These are phyloP conservation scores for Taphrina betulina DNA, from an alignment of 1,139 yeast genomes.

Conservation along the genomic window DNA sequence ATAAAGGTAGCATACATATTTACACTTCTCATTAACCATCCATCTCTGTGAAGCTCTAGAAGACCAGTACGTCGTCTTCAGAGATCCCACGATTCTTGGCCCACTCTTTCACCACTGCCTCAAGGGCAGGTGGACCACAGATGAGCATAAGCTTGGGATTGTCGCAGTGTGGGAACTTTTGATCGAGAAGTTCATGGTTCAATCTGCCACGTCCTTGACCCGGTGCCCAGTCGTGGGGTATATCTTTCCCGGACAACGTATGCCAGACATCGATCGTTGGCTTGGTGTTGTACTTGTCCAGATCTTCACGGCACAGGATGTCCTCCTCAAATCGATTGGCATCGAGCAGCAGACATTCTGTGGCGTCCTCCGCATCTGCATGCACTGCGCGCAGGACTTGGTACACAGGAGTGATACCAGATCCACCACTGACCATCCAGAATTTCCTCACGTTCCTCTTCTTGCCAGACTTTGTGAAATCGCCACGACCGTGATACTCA, in stretches of 20 bases:
- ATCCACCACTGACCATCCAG: slow-evolving; percentile 80
- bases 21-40: neutral
- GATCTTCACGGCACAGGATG: slow-evolving; percentile 71
- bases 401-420: slow-evolving; percentile 69
- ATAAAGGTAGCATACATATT: neutral
- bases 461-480: slow-evolving; percentile 34
- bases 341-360: slow-evolving; percentile 74
- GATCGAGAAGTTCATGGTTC: slow-evolving; percentile 32
- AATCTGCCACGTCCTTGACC: slow-evolving; percentile 36
- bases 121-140: slow-evolving; percentile 30
- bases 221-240: slow-evolving; percentile 25
- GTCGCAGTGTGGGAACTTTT: slow-evolving; percentile 14
- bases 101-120: slow-evolving; percentile 22
- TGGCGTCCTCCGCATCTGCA: slow-evolving; percentile 74
- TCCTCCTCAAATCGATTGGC: slow-evolving; percentile 76
- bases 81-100: slow-evolving; percentile 18
- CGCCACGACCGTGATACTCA: slow-evolving; percentile 82
- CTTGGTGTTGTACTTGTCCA: slow-evolving; percentile 64
- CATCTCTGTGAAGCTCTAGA: neutral
- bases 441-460: slow-evolving; percentile 62
- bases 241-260: slow-evolving; percentile 34
- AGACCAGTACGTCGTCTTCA: slow-evolving; percentile 24
- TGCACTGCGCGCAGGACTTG: slow-evolving; percentile 73
- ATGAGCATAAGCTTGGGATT: slow-evolving; percentile 11
- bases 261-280: slow-evolving; percentile 40